Percentiles rank a stretch among this genome's conserved stretches.
Conservation (phyloP, 2,329 filamentous ascomycete genomes). For the Diaporthe sp. region DNA sequence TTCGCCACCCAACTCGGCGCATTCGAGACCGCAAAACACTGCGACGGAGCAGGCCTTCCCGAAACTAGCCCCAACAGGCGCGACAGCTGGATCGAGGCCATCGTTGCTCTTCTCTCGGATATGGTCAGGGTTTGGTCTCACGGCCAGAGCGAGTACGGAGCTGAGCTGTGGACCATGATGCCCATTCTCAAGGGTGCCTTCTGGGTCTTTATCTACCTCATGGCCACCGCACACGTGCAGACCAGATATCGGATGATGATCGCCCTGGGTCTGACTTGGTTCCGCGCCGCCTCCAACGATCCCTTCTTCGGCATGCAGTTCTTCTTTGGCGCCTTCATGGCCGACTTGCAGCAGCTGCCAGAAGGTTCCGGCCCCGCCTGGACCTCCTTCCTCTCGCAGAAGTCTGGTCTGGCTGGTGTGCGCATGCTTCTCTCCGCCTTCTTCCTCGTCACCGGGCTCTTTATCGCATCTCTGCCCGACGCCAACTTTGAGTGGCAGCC, state of each 20-base stretch:
- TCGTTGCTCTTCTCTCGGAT: constrained; percentile 35
- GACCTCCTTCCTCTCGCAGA: constrained; percentile 37
- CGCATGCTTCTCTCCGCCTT: constrained; percentile 38
- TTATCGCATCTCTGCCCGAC: constrained; percentile 41
- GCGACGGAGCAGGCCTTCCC: constrained; percentile 39
- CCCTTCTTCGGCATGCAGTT: constrained; percentile 43
- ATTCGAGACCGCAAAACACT: constrained; percentile 39
- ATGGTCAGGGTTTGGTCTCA: constrained; percentile 41
- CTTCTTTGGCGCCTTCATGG: constrained; percentile 43
- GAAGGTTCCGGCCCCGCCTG: constrained; percentile 36
- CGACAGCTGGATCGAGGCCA: constrained; percentile 37
- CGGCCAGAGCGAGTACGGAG: constrained; percentile 40
- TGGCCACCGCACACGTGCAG: constrained; percentile 41
- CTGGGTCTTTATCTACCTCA: constrained; percentile 41
- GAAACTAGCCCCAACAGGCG: constrained; percentile 38
- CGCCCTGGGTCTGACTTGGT: constrained; percentile 38
- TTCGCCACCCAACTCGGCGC: constrained; percentile 41
- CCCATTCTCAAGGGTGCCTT: constrained; percentile 43
- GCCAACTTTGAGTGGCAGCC: constrained; percentile 40
- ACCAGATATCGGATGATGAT: constrained; percentile 42
- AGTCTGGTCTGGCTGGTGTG: constrained; percentile 39
- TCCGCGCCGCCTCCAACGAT: constrained; percentile 41
- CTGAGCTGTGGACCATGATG: constrained; percentile 43
- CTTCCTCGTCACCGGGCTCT: constrained; percentile 40
- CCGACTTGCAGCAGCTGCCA: constrained; percentile 39